Evolutionary conservation across 345 rosid genomes (phyloP).

Genomic region (Nasturtium officinale): DNA sequence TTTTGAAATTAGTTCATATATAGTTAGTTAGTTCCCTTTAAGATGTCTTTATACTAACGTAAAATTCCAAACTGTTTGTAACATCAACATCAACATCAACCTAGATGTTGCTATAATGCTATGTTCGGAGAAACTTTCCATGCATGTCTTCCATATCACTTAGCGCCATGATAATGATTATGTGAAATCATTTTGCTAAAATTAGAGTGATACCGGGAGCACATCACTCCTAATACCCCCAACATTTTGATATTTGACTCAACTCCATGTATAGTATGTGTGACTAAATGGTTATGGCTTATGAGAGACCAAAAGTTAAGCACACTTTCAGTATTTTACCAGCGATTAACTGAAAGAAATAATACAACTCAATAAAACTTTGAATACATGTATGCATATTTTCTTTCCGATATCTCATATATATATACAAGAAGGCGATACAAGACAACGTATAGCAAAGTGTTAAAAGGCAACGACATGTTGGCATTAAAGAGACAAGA

Average conservation of each 20-base stretch:
- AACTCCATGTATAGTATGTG: not conserved
- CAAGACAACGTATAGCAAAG: constrained; percentile 15
- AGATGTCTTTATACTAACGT: no score
- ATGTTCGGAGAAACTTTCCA: no score
- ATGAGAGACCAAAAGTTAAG: not conserved
- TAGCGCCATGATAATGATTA: no score
- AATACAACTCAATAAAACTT: not conserved
- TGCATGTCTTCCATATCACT: no score
- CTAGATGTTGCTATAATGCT: no score
- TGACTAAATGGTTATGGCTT: not conserved
- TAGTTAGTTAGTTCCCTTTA: no score
- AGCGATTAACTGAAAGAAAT: not conserved
- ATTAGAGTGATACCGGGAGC: no score
- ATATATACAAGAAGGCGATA: not conserved
- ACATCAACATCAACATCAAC: no score
- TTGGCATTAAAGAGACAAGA: constrained; percentile 31
- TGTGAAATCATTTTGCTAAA: no score
- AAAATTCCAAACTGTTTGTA: no score
- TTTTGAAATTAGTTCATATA: no score
- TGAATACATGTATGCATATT: not conserved
- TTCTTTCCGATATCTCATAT: not conserved
- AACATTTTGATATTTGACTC: not conserved
- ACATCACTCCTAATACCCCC: not conserved
- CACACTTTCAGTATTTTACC: not conserved
- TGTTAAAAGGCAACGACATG: constrained; percentile 3